Percentiles rank a stretch among this genome's conserved stretches.
These are phyloP conservation scores for Rhodotorula graminis DNA, from an alignment of 768 basidiomycete genomes.

Conservation along the genomic window DNA sequence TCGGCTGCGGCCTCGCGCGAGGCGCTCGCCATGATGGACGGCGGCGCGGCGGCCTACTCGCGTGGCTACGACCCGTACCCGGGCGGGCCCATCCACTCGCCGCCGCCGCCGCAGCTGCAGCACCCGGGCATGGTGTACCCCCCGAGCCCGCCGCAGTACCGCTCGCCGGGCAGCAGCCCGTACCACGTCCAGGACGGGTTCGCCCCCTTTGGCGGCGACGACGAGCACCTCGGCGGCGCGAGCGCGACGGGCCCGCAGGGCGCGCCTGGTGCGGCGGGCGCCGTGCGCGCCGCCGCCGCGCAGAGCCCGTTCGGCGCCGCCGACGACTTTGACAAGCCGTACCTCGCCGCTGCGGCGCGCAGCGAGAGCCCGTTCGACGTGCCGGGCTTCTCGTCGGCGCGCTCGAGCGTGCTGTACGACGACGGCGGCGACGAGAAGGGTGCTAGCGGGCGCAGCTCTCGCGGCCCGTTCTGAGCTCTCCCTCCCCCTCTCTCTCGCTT, in stretches of 20 bases:
- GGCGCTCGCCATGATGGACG: constrained; percentile 20
- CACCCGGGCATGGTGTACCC: constrained; percentile 5
- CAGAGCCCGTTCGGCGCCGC: no score
- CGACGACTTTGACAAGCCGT: background rate
- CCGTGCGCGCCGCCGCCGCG: no score
- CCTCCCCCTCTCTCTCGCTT: background rate
- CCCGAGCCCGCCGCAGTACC: constrained; percentile 6
- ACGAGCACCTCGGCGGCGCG: background rate
- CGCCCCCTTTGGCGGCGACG: background rate
- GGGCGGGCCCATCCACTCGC: constrained; percentile 15
- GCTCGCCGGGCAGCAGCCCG: background rate
- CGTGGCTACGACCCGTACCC: constrained; percentile 36
- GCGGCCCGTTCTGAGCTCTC: background rate
- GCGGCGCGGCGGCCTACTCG: constrained; percentile 12
- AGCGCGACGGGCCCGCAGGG: background rate
- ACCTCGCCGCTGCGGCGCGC: no score
- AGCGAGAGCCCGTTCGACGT: constrained; percentile 2
- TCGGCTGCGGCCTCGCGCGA: constrained; percentile 18
- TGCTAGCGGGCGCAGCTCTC: no score
- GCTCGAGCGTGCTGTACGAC: background rate
- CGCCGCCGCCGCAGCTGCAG: constrained; percentile 1
- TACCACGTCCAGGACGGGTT: background rate
- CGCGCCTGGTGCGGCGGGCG: constrained; percentile 8
- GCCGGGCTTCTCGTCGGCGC: background rate
- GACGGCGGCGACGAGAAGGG: background rate